Evolutionary conservation across 306 rosid species (phyloP).

Genomic region (Vachellia pachyceras): DNA sequence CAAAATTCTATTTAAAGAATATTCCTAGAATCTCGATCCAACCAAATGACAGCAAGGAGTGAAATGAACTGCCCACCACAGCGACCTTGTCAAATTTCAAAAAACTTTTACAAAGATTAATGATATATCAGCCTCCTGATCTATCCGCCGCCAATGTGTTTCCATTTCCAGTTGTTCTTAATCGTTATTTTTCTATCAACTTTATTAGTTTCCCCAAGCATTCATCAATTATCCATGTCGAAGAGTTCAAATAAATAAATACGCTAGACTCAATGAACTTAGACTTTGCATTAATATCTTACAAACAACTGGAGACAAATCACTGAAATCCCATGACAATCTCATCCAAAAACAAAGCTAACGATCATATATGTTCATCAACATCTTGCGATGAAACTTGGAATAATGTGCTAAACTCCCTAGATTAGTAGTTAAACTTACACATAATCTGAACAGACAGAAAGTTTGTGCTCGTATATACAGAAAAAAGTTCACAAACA

Average conservation of each 20-base stretch:
- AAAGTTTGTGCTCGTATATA: constrained; percentile 2
- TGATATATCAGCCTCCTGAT: not conserved
- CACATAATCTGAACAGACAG: constrained; percentile 21
- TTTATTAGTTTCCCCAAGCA: constrained; percentile 24
- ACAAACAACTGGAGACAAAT: constrained; percentile 22
- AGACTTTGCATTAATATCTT: constrained; percentile 13
- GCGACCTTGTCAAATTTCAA: not conserved
- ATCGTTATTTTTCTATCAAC: not conserved
- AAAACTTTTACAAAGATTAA: constrained; percentile 5
- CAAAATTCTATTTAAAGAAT: not conserved
- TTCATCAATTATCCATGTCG: constrained; percentile 17
- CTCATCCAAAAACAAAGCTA: constrained; percentile 8
- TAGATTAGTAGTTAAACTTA: constrained; percentile 3
- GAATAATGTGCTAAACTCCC: not conserved
- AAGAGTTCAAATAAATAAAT: not conserved
- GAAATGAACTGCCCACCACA: not conserved
- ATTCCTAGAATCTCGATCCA: not conserved
- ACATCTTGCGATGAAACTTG: not conserved
- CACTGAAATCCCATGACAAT: constrained; percentile 16
- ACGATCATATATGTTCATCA: constrained; percentile 14
- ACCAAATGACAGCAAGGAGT: not conserved
- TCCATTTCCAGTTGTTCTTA: not conserved
- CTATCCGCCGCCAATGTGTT: not conserved
- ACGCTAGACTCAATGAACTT: not conserved
- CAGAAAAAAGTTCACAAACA: constrained; percentile 20